A percentile compares a stretch with the other conserved stretches of the same genome.
phyloP scores from a whole-genome alignment of 768 basidiomycete species.

The Rubroboletus pulcherrimus region DNA sequence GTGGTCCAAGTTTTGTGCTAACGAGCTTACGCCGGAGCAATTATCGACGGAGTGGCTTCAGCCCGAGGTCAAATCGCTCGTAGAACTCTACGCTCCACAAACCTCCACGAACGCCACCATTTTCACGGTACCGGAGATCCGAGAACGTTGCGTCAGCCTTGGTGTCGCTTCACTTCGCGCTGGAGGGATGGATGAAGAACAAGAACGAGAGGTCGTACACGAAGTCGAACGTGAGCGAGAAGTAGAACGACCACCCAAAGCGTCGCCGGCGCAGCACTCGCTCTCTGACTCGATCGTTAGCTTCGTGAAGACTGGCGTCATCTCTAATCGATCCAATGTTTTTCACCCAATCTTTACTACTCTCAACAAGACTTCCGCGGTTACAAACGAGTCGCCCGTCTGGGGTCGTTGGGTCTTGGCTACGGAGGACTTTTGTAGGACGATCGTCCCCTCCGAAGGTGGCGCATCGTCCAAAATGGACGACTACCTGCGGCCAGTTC shows the following conservation, averaged over 20 bases:
- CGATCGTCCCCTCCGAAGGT: neutral
- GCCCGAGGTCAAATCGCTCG: slow-evolving; percentile 36
- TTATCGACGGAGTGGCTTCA: slow-evolving; percentile 35
- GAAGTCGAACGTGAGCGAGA: slow-evolving; percentile 41
- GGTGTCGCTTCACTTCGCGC: slow-evolving; percentile 23
- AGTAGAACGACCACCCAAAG: slow-evolving; percentile 33
- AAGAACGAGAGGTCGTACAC: slow-evolving; percentile 43
- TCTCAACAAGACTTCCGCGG: slow-evolving; percentile 6
- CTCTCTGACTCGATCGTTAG: neutral
- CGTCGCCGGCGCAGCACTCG: slow-evolving; percentile 23
- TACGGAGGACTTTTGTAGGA: slow-evolving; percentile 16
- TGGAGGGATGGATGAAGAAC: slow-evolving; percentile 41
- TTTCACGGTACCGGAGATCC: slow-evolving; percentile 16
- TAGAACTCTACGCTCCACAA: slow-evolving; percentile 30
- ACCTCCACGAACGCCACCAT: slow-evolving; percentile 3
- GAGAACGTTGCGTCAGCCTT: slow-evolving; percentile 24
- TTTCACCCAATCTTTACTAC: slow-evolving; percentile 21
- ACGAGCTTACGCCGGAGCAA: neutral
- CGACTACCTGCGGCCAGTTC: slow-evolving; percentile 37
- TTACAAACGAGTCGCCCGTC: slow-evolving; percentile 13
- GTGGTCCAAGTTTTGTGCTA: slow-evolving; percentile 16
- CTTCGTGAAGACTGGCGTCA: slow-evolving; percentile 25
- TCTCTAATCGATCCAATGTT: slow-evolving; percentile 9
- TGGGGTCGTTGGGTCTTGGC: slow-evolving; percentile 18
- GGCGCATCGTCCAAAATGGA: slow-evolving; percentile 12